Base-by-base conservation (phyloP, 805 yeast species). In the Kluyveromyces siamensis region DNA sequence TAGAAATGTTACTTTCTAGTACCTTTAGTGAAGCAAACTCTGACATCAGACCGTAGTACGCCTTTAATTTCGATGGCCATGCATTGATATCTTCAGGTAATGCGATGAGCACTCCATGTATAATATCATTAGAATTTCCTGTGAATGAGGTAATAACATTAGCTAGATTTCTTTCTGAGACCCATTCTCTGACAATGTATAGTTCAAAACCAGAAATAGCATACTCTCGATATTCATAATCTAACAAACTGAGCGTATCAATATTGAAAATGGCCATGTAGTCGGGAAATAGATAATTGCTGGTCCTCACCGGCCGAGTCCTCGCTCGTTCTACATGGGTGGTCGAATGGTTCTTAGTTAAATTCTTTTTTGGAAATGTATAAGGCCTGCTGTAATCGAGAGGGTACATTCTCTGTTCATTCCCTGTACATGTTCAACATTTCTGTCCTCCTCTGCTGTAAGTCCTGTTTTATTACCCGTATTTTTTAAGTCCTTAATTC, bases 121-220 rank as follows among this genome's bases (percentile, higher is more conserved):
- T 75, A 27, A 68, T 67, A 55, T 88, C 86, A n/a, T 72, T 71
- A 6, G 77, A 61, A 59, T 88, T 86, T 2, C 99, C 99, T 0
- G 98, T 91, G 64, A 77, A 93, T 0, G 91, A 79, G 1, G 93
- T 80, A 16, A 91, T 82, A 6, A 85, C 73, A 1, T 84, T 74
- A 25, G 86, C 81, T 11, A 80, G 69, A 40, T 76, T 72, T 41
- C 98, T 72, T 50, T 81, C 82, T 35, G 84, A 74, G 2, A 86
- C 83, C 99, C 99, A 93, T 65, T 91, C 97, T 63, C 93, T 98
- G 10, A 91, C 96, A 37, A 93, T 72, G 63, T 93, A 93, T 14
- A 86, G 77, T 65, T 93, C 98, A 61, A 84, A 88, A 1, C 99
- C 98, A 1, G 71, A 57, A 21, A 84, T 71, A 9, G 66, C 68